Conservation (phyloP, 768 basidiomycete genomes). For the Calocera viscosa region DNA sequence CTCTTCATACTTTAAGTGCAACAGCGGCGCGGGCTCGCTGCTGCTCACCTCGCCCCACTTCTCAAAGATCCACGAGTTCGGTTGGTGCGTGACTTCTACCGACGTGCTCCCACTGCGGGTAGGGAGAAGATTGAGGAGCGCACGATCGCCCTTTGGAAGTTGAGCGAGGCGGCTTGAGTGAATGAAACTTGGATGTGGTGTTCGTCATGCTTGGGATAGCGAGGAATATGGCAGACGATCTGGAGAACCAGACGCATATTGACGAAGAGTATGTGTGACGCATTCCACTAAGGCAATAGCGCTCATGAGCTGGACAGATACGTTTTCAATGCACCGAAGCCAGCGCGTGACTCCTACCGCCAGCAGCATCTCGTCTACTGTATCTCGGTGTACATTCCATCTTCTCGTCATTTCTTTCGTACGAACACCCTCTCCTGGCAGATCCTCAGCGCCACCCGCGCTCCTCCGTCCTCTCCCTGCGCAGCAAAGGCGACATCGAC, state of each 20-base stretch:
- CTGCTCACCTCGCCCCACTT: slow-evolving; percentile 46
- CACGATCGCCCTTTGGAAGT: slow-evolving; percentile 54
- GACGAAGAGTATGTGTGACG: slow-evolving; percentile 49
- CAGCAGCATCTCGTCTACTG: slow-evolving; percentile 54
- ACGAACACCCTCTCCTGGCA: neutral
- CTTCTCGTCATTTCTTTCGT: neutral
- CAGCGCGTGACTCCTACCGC: slow-evolving; percentile 38
- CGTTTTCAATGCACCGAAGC: slow-evolving; percentile 59
- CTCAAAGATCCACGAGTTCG: slow-evolving; percentile 54
- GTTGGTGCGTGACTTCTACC: slow-evolving; percentile 45
- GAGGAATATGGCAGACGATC: slow-evolving; percentile 45
- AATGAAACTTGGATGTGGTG: slow-evolving; percentile 59
- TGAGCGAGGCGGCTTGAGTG: slow-evolving; percentile 40
- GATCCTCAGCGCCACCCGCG: slow-evolving; percentile 35
- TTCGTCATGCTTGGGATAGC: slow-evolving; percentile 68
- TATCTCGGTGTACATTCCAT: slow-evolving; percentile 42
- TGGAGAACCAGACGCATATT: slow-evolving; percentile 58
- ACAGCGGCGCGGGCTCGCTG: slow-evolving; percentile 47
- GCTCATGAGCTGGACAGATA: slow-evolving; percentile 34
- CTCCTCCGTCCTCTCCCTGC: slow-evolving; percentile 44
- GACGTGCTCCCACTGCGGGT: slow-evolving; percentile 30
- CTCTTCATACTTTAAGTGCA: slow-evolving; percentile 66
- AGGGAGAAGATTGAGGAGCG: slow-evolving; percentile 59
- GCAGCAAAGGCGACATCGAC: slow-evolving; percentile 67
- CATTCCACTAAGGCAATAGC: no score